Conservation (phyloP, 805 yeast species). For the Kuraishia molischiana region DNA sequence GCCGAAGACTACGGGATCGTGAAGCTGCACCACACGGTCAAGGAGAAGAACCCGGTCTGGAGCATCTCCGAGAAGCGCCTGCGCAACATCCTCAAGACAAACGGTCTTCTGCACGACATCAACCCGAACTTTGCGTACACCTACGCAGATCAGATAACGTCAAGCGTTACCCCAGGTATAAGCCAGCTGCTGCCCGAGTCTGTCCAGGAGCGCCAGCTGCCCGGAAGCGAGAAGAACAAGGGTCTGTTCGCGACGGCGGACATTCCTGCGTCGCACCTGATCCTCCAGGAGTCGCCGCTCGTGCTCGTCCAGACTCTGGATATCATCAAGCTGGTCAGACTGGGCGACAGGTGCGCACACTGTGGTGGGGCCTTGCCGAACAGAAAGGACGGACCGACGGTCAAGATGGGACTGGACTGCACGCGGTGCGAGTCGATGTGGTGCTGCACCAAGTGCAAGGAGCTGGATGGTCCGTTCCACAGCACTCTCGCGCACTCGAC, state of each 20-base stretch:
- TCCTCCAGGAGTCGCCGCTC: slow-evolving; percentile 54
- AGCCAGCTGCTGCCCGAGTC: slow-evolving; percentile 23
- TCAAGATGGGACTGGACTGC: slow-evolving; percentile 52
- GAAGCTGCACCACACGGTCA: slow-evolving; percentile 42
- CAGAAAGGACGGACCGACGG: slow-evolving; percentile 17
- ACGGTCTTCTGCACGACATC: slow-evolving; percentile 39
- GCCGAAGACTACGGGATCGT: slow-evolving; percentile 48
- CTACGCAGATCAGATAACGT: slow-evolving; percentile 44
- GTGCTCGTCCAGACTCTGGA: slow-evolving; percentile 60
- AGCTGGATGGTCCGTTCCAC: slow-evolving; percentile 38
- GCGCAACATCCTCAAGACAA: slow-evolving; percentile 39
- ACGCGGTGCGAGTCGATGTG: slow-evolving; percentile 54
- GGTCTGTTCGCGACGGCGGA: slow-evolving; percentile 43
- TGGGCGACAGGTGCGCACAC: slow-evolving; percentile 60
- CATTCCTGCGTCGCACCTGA: slow-evolving; percentile 30
- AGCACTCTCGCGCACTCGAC: slow-evolving; percentile 45
- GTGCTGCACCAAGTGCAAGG: slow-evolving; percentile 61
- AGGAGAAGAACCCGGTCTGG: slow-evolving; percentile 51
- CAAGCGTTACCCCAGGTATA: slow-evolving; percentile 35
- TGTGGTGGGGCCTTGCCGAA: slow-evolving; percentile 50
- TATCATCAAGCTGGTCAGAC: slow-evolving; percentile 43
- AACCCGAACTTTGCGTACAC: slow-evolving; percentile 26
- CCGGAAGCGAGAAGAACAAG: slow-evolving; percentile 48
- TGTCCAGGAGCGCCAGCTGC: slow-evolving; percentile 17
- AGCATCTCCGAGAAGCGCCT: slow-evolving; percentile 48